Evolutionary conservation across 2,329 filamentous ascomycete species (phyloP).

Genomic region (Xylaria sp.): DNA sequence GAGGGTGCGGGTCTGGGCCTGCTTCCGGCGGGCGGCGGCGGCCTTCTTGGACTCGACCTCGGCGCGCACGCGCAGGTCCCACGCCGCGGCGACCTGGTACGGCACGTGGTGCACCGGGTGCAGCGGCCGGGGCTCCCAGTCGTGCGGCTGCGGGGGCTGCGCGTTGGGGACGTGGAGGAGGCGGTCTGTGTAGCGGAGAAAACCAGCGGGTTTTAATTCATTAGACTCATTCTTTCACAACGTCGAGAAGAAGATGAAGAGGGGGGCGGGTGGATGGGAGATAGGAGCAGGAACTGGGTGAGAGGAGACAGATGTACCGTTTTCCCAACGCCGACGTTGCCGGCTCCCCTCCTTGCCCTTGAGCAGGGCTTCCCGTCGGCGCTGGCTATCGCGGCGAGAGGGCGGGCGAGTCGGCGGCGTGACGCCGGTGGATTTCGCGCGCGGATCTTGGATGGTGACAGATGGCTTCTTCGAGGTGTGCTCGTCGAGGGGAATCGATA

Average conservation of each 20-base stretch:
- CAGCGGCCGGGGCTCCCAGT: conserved; percentile 83
- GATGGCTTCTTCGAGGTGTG: conserved; percentile 35
- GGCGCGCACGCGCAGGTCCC: conserved; percentile 48
- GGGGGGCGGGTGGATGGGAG: no score
- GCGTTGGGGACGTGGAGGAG: conserved; percentile 85
- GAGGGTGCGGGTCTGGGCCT: conserved; percentile 46
- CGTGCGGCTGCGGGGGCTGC: conserved; percentile 76
- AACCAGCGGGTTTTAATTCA: conserved; percentile 8
- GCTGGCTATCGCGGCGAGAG: conserved; percentile 57
- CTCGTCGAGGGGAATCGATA: conserved; percentile 78
- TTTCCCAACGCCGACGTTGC: conserved; percentile 90
- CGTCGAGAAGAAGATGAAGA: no score
- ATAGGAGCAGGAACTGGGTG: no score
- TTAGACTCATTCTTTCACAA: background rate
- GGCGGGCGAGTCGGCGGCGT: conserved; percentile 47
- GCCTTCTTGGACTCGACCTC: conserved; percentile 50
- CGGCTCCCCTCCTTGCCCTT: conserved; percentile 91
- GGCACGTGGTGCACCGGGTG: conserved; percentile 78
- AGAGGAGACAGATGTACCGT: conserved; percentile 60
- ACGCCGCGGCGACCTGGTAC: conserved; percentile 74
- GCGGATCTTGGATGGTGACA: conserved; percentile 34
- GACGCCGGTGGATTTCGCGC: conserved; percentile 29
- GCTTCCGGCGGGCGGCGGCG: conserved; percentile 44
- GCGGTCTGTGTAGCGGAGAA: conserved; percentile 63
- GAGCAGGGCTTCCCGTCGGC: conserved; percentile 71